Conservation (phyloP, 768 basidiomycete genomes). For the Lactifluus subvellereus region DNA sequence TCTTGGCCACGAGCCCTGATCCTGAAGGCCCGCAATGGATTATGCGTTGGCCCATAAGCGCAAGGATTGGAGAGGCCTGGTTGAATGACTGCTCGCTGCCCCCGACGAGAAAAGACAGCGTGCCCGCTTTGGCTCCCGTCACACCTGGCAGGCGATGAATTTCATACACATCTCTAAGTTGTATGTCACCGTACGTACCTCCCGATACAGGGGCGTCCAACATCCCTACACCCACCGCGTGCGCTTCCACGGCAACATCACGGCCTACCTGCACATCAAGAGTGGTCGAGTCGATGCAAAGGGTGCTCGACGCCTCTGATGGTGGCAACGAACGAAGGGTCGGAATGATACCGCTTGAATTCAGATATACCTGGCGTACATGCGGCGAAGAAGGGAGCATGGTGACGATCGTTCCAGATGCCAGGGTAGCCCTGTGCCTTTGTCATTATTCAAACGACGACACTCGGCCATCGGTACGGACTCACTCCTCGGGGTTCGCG, state of each 20-base stretch:
- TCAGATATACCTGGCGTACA: constrained; percentile 68
- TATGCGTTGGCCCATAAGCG: constrained; percentile 73
- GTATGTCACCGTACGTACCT: constrained; percentile 42
- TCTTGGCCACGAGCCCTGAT: constrained; percentile 80
- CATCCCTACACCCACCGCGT: constrained; percentile 58
- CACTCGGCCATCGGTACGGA: constrained; percentile 23
- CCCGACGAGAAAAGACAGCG: constrained; percentile 89
- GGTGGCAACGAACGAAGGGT: constrained; percentile 45
- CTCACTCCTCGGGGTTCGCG: constrained; percentile 67
- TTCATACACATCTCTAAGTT: neutral
- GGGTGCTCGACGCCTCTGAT: constrained; percentile 39
- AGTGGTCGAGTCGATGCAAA: constrained; percentile 90
- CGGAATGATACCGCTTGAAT: constrained; percentile 56
- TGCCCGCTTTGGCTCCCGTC: constrained; percentile 79
- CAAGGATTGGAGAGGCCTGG: constrained; percentile 52
- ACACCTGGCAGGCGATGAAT: constrained; percentile 46
- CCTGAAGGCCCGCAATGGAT: constrained; percentile 83
- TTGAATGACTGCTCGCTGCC: constrained; percentile 56
- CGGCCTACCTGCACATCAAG: constrained; percentile 74
- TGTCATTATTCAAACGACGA: neutral
- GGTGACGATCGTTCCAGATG: constrained; percentile 67
- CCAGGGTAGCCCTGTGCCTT: constrained; percentile 48
- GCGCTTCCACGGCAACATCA: constrained; percentile 52
- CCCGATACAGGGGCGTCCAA: constrained; percentile 95
- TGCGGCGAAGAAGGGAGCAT: constrained; percentile 93